These are phyloP conservation scores for Salix koriyanagi DNA, from an alignment of 345 rosid species.

Conservation along the genomic window DNA sequence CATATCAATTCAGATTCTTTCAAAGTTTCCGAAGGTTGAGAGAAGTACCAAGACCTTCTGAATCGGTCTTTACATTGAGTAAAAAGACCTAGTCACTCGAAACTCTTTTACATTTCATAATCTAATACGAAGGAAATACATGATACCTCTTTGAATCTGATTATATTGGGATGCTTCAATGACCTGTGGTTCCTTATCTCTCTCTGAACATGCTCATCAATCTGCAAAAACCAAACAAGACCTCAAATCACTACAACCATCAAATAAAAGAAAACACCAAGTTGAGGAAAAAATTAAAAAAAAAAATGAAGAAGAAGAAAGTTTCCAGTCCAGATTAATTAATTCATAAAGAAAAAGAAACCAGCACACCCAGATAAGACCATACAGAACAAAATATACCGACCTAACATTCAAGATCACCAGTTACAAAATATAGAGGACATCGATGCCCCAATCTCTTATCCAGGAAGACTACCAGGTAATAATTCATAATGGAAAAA, in stretches of 20 bases:
- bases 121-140: neutral
- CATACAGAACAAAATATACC: too few species aligned
- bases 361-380: neutral
- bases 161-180: constrained; percentile 23
- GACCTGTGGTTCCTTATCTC: constrained; percentile 28
- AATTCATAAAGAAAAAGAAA: neutral
- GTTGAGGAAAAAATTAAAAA: neutral
- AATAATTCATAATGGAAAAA: too few species aligned
- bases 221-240: constrained; percentile 1
- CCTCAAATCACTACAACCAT: neutral
- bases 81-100: neutral
- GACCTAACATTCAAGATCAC: too few species aligned
- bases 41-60: too few species aligned
- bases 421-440: too few species aligned
- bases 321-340: neutral
- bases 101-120: neutral
- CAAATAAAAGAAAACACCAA: neutral
- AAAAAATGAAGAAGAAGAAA: neutral
- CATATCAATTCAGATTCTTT: neutral
- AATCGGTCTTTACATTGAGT: neutral
- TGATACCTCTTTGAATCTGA: constrained; percentile 24
- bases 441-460: too few species aligned
- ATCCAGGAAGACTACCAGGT: too few species aligned
- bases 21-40: neutral
- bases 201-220: constrained; percentile 27